Evolutionary conservation across 1,284 basidiomycete species (phyloP).

Genomic region (Ganoderma sp.): DNA sequence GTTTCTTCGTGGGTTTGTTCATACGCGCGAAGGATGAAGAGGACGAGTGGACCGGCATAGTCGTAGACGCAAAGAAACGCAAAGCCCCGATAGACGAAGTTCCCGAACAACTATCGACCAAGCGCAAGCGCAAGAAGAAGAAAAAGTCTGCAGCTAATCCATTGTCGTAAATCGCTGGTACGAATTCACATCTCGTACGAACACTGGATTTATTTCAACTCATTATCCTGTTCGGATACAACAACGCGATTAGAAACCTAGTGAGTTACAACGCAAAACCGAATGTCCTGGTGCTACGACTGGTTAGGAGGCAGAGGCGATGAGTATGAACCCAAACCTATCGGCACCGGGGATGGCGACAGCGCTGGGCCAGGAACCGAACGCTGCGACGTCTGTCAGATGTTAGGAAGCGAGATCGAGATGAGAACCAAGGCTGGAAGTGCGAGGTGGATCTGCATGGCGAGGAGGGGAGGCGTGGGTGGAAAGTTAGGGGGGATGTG

Average conservation of each 20-base stretch:
- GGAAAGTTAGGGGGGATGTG: conserved; percentile 25
- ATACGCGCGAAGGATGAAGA: conserved; percentile 41
- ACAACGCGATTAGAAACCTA: conserved; percentile 26
- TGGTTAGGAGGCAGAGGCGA: conserved; percentile 28
- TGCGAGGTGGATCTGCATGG: conserved; percentile 19
- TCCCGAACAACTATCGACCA: conserved; percentile 12
- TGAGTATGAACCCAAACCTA: conserved; percentile 29
- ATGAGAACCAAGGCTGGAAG: conserved; percentile 19
- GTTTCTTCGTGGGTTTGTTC: conserved; percentile 94
- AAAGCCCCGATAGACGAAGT: conserved; percentile 14
- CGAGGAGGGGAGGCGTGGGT: conserved; percentile 9
- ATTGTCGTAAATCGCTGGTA: background rate
- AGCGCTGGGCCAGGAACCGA: conserved; percentile 15
- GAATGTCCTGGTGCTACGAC: conserved; percentile 15
- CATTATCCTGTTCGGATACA: conserved; percentile 22
- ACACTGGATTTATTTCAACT: conserved; percentile 11
- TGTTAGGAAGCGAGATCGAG: conserved; percentile 14
- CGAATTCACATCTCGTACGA: background rate
- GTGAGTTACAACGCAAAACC: conserved; percentile 27
- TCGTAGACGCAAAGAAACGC: conserved; percentile 14
- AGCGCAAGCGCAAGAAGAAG: conserved; percentile 36
- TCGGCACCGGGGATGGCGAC: conserved; percentile 6
- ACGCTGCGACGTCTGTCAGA: conserved; percentile 17
- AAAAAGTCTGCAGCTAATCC: conserved; percentile 19
- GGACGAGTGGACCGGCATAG: conserved; percentile 12